Evolutionary conservation across 805 yeast genomes (phyloP), one percentile per base, ranked within the genome.

Genomic region (Hermanozyma aechmeae): DNA sequence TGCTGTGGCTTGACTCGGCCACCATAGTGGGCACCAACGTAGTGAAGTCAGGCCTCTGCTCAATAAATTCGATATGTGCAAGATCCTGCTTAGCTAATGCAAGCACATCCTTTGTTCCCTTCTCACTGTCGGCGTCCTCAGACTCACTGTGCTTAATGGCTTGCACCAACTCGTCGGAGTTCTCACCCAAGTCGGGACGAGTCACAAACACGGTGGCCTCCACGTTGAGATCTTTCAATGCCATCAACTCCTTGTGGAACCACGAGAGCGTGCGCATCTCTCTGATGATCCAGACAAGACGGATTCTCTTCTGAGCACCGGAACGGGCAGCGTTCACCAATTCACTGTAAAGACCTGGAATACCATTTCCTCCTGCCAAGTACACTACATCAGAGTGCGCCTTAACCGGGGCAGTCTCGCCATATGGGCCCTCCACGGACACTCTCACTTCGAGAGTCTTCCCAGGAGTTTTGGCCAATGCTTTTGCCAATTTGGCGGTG

Each of bases 361-460:
- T 60, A 30, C 92, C 92, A 30, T 74, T 74, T 17, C 92, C 89
- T 27, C 85, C 87, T 6, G 87, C 79, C 15, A 80, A 37, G 25
- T 77, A 63, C 5, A 78, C 61, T 5, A 76, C 68, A 32, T 69
- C 65, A 27, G 73, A 68, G 40, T 67, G 78, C 25, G 58, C 53
- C 15, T 58, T 53, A 11, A 73, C 53, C 2, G 76, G 69, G 4
- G 70, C 46, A 3, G 66, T 38, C 23, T 61, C 58, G 3, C 89
- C 83, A 44, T 81, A 80, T 2, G 87, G 86, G 1, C 89, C 89
- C 46, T 80, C 89, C 9, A 61, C 47, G 7, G 48, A 46, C 11
- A 61, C 61, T 30, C 59, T 42, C 23, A 59, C 45, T 14, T 36
- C 25, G 3, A 48, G 29, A 2, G 47, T 27, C 24, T 44, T 50